Conservation (phyloP, 768 basidiomycete genomes). For the Brasilioporus rufonigricans region DNA sequence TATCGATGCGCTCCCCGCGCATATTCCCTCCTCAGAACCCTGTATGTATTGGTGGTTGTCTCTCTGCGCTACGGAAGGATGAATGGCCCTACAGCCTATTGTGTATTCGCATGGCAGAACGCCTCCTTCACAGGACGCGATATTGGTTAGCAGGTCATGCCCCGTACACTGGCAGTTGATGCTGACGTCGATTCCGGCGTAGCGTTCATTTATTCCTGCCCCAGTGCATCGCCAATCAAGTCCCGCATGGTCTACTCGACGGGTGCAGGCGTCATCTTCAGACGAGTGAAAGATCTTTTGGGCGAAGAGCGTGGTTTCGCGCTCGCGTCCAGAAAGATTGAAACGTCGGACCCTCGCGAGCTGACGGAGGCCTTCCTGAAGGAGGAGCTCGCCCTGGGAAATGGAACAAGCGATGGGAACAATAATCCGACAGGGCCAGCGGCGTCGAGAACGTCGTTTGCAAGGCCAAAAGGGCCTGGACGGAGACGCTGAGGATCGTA, state of each 20-base stretch:
- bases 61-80: background rate
- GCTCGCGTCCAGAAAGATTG: conserved; percentile 62
- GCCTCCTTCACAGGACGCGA: conserved; percentile 46
- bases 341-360: conserved; percentile 80
- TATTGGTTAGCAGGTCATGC: conserved; percentile 46
- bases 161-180: background rate
- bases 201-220: conserved; percentile 95
- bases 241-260: conserved; percentile 89
- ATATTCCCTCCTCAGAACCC: conserved; percentile 58
- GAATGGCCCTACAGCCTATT: conserved; percentile 41
- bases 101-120: conserved; percentile 67
- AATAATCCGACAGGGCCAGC: conserved; percentile 15
- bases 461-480: conserved; percentile 66
- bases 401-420: conserved; percentile 2
- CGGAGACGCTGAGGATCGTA: conserved; percentile 41
- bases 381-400: conserved; percentile 48
- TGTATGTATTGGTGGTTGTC: conserved; percentile 31
- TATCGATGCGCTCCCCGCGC: conserved; percentile 43
- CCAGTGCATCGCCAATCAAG: conserved; percentile 75
- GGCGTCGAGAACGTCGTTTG: conserved; percentile 49
- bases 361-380: conserved; percentile 62
- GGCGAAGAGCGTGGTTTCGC: conserved; percentile 39
- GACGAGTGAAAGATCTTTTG: conserved; percentile 52
- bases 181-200: conserved; percentile 5
- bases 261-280: conserved; percentile 54